Conservation (phyloP, 495 filamentous ascomycete genomes). For the Trichodelitschia bisporula region DNA sequence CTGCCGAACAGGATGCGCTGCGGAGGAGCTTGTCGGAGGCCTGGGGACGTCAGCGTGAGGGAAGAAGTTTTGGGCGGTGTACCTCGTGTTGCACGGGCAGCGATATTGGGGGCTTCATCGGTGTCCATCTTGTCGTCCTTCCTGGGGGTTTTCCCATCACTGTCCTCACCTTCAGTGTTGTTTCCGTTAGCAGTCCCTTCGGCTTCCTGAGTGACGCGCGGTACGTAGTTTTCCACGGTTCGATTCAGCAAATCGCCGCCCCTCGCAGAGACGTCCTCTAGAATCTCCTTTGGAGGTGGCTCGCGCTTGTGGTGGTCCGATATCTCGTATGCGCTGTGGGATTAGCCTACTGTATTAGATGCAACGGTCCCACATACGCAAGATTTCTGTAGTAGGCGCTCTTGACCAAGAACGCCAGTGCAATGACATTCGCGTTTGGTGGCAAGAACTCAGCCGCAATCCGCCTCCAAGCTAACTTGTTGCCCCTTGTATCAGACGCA, state of each 20-base stretch:
- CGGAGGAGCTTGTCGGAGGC: slow-evolving; percentile 53
- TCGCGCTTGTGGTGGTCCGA: slow-evolving; percentile 40
- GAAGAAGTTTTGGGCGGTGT: slow-evolving; percentile 1
- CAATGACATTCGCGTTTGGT: slow-evolving; percentile 35
- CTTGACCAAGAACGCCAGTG: slow-evolving; percentile 53
- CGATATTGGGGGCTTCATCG: slow-evolving; percentile 33
- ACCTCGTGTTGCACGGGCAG: slow-evolving; percentile 35
- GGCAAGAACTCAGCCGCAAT: slow-evolving; percentile 40
- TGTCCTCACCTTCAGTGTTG: slow-evolving; percentile 18
- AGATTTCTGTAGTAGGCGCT: slow-evolving; percentile 65
- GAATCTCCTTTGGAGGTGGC: slow-evolving; percentile 58
- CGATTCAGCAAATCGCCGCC: slow-evolving; percentile 51
- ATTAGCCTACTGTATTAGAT: slow-evolving; percentile 1
- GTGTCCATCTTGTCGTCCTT: slow-evolving; percentile 29
- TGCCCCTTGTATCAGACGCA: slow-evolving; percentile 33
- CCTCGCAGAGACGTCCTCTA: slow-evolving; percentile 52
- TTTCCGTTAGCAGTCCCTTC: slow-evolving; percentile 12
- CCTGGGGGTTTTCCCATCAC: slow-evolving; percentile 35
- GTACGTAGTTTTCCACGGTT: slow-evolving; percentile 45
- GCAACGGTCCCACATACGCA: slow-evolving; percentile 19
- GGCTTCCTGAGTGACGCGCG: slow-evolving; percentile 15
- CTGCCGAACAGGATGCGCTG: slow-evolving; percentile 60
- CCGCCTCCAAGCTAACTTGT: slow-evolving; percentile 56
- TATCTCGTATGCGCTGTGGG: slow-evolving; percentile 49
- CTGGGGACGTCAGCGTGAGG: slow-evolving; percentile 7